phyloP scores from a whole-genome alignment of 2,329 filamentous ascomycete species.

The Corynespora cassiicola region DNA sequence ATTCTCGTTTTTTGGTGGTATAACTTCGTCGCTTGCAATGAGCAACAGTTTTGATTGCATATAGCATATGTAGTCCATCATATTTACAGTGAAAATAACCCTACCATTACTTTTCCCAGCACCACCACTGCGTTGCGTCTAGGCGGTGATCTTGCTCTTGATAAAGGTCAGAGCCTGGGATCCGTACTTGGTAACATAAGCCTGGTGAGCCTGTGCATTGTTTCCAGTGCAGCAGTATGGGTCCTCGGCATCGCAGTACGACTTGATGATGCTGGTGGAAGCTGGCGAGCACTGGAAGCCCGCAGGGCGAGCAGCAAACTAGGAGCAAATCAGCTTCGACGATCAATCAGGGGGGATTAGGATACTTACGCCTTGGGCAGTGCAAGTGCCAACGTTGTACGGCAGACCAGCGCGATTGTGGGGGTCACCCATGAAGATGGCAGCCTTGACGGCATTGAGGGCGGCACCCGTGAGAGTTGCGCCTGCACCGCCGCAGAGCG shows the following conservation, averaged over 20 bases:
- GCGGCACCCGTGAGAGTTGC: constrained; percentile 56
- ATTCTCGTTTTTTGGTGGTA: too few relatives aligned
- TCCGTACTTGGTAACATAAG: constrained; percentile 68
- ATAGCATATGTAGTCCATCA: too few relatives aligned
- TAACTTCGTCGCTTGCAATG: too few relatives aligned
- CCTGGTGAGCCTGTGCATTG: constrained; percentile 65
- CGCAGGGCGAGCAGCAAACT: constrained; percentile 67
- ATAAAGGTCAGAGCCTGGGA: constrained; percentile 66
- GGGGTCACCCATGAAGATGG: constrained; percentile 71
- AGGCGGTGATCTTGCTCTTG: constrained; percentile 57
- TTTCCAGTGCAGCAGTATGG: constrained; percentile 72
- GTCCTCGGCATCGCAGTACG: constrained; percentile 69
- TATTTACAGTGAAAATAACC: too few relatives aligned
- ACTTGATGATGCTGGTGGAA: constrained; percentile 62
- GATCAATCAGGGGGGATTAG: neutral
- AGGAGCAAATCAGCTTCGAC: neutral
- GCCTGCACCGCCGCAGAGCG: constrained; percentile 63
- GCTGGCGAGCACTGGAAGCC: constrained; percentile 64
- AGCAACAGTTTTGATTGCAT: too few relatives aligned
- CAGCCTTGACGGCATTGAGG: constrained; percentile 65
- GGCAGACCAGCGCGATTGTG: constrained; percentile 61
- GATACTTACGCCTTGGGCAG: constrained; percentile 62
- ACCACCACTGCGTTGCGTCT: too few relatives aligned
- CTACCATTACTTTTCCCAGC: too few relatives aligned
- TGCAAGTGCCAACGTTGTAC: constrained; percentile 68